A percentile compares a stretch with the other conserved stretches of the same genome.
These are phyloP conservation scores for Camelina hispida DNA, from an alignment of 345 rosid genomes.

Conservation along the genomic window DNA sequence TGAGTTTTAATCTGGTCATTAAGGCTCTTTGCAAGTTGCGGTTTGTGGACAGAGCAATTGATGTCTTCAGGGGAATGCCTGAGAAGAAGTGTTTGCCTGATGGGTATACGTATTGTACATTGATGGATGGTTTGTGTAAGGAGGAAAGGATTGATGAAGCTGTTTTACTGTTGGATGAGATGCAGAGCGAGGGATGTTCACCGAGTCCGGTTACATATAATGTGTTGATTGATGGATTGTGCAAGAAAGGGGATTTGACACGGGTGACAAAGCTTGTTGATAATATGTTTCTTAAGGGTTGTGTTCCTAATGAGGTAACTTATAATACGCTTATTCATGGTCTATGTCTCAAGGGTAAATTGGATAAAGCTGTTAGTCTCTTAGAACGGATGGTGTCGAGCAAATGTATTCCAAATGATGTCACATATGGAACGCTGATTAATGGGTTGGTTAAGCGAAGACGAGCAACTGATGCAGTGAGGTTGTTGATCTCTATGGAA, in stretches of 20 bases:
- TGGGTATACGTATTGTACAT: conserved; percentile 80
- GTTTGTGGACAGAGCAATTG: conserved; percentile 67
- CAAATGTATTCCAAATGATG: conserved; percentile 77
- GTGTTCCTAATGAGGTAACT: conserved; percentile 79
- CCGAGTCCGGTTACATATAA: conserved; percentile 69
- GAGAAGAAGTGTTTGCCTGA: conserved; percentile 62
- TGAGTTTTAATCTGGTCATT: conserved; percentile 75
- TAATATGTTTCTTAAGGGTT: conserved; percentile 93
- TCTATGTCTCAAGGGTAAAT: conserved; percentile 75
- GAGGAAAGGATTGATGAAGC: conserved; percentile 83
- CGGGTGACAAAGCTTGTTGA: conserved; percentile 85
- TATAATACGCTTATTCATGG: conserved; percentile 91
- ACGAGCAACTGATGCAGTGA: conserved; percentile 60
- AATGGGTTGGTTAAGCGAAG: conserved; percentile 84
- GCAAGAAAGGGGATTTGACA: conserved; percentile 76
- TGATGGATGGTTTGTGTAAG: conserved; percentile 96
- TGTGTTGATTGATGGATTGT: conserved; percentile 80
- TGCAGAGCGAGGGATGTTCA: conserved; percentile 90
- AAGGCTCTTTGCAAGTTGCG: conserved; percentile 78
- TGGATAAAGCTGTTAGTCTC: conserved; percentile 87
- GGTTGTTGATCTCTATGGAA: conserved; percentile 65
- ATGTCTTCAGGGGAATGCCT: conserved; percentile 58
- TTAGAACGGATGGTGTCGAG: conserved; percentile 73
- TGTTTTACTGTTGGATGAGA: conserved; percentile 80
- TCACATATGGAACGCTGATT: conserved; percentile 80